Evolutionary conservation across 768 basidiomycete species (phyloP), one percentile per base, ranked within the genome.

Genomic region (Boletus patriciae): DNA sequence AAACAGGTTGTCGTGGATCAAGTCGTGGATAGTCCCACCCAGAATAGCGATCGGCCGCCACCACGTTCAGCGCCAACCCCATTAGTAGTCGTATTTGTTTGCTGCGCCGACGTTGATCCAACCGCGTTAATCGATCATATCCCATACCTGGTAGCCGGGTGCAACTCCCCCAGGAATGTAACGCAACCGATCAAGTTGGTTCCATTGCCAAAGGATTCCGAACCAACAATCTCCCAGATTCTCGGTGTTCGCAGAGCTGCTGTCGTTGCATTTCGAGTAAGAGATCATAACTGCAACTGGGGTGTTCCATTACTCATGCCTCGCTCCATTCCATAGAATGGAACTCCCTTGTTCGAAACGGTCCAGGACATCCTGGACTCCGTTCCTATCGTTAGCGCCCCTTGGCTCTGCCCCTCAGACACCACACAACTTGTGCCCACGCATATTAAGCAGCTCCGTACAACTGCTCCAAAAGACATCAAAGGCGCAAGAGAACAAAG

Each of bases 401-500:
- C 85, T 7, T 95, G 92, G 92, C 74, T 83, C 15, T 70, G 77
- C 4, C 63, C 72, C 33, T 44, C 61, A 15, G 48, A 50, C 56
- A 19, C n/a, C 51, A 48, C 53, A 44, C 52, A 70, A 18, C 74
- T 86, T 25, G 72, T 88, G 41, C 84, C 87, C 3, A 92, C 91
- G 0, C 87, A 92, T 65, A 78, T 93, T 61, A 95, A 94, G 66
- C 90, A 92, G 61, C 68, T 93, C 21, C 80, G 80, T 18, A 94
- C 93, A 3, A 83, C 85, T 29, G 83, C 85, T 4, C 92, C 92
- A 2, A 85, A 82, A 63, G 88, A 94, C 64, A 88, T 92, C 81
- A 88, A 81, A 65, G 78, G 74, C 33, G 84, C 85, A 33, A 92
- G 87, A 66, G 79, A 83, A 54, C 66, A 74, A 50, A 79, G 90